Evolutionary conservation across 306 rosid genomes (phyloP).

Genomic region (Prinsepia uniflora): DNA sequence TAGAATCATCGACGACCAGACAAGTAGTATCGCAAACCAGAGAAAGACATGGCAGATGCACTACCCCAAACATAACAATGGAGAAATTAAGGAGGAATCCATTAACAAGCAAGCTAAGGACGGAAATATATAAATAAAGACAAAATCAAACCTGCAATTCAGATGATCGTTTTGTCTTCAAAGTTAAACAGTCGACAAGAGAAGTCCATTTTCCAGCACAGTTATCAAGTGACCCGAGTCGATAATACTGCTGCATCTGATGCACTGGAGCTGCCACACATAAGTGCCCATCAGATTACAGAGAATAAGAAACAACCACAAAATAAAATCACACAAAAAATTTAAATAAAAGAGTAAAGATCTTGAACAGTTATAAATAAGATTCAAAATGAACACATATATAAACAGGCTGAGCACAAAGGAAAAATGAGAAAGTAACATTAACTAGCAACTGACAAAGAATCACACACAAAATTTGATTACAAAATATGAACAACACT

Average conservation of each 20-base stretch:
- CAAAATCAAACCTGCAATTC: conserved; percentile 49
- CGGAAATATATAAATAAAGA: background rate
- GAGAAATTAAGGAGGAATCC: background rate
- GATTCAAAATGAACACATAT: background rate
- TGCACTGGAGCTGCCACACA: conserved; percentile 74
- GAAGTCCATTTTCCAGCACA: conserved; percentile 63
- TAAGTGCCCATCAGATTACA: conserved; percentile 7
- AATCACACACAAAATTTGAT: conserved; percentile 10
- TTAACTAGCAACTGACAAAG: background rate
- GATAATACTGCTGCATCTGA: conserved; percentile 88
- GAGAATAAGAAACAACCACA: background rate
- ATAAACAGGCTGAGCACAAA: background rate
- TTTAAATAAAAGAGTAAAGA: background rate
- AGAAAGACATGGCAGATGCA: background rate
- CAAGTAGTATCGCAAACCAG: background rate
- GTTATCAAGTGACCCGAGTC: conserved; percentile 72
- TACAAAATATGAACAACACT: background rate
- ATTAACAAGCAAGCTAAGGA: background rate
- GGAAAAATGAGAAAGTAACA: background rate
- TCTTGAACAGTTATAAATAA: background rate
- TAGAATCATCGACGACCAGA: background rate
- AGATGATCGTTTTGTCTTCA: conserved; percentile 63
- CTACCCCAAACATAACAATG: background rate
- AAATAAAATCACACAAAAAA: background rate
- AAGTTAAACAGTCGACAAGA: conserved; percentile 56